Evolutionary conservation across 352 stramenopile genomes (phyloP), one percentile per base, ranked within the genome.

Genomic region (Phytophthora uliginosa): DNA sequence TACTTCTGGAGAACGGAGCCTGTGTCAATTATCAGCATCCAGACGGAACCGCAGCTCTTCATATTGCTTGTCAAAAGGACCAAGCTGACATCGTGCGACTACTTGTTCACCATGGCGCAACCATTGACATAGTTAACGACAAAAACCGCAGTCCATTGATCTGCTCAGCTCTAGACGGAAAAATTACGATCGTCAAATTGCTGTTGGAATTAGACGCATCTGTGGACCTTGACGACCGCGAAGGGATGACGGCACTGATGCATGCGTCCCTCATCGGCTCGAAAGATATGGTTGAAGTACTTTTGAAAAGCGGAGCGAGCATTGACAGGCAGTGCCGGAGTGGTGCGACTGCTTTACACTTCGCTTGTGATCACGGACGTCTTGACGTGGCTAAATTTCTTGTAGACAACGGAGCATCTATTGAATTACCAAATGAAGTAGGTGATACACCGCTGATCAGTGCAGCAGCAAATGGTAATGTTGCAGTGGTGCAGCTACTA

Each of bases 301-400:
- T 63, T 33, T 28, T 63, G 38, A 7, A 63, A 22, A n/a, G 31
- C 9, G 56, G 38, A 26, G 56, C 56, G 4, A 52, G 28, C 17
- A 2, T 53, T n/a, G 4, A 20, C 20, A 53, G 51, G 5, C 56
- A 52, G 8, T 12, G 38, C 22, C 51, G 9, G 12, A 2, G 12
- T 17, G 33, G 36, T 22, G 12, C 12, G 26, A 53, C 56, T 8
- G 56, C 56, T 63, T 24, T 52, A 26, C 7, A 24, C 18, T 15
- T 17, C 15, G 45, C 45, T 4, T 52, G 45, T 15, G 8, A 26
- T 15, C 7, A 15, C 0, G 40, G 40, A 48, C 17, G 40, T 9
- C 17, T 48, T 48, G 40, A 48, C 3, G 5, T 48, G 40, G 40
- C 15, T n/a, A 10, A 22, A 20, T 17, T 20, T 7, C 40, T 48